Base-by-base conservation (phyloP, 495 filamentous ascomycete genomes). In the Hypoxylon rickii region DNA sequence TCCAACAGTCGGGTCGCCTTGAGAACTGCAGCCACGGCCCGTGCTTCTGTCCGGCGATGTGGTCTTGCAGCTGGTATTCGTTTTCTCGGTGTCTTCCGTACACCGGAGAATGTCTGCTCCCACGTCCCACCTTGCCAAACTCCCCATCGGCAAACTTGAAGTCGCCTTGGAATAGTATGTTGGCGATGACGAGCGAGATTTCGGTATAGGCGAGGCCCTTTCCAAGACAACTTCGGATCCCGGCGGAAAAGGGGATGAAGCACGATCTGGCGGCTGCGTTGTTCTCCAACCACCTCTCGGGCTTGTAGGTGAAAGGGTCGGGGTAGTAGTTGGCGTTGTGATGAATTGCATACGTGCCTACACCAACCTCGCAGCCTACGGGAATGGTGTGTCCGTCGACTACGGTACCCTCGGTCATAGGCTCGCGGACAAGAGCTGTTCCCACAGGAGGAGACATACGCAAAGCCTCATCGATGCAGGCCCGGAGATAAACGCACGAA, bases 101-200 rank as follows among this genome's bases (percentile, higher is more conserved):
- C n/a, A n/a, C n/a, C n/a, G n/a, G n/a, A n/a, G n/a, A n/a, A n/a
- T n/a, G n/a, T n/a, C n/a, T n/a, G n/a, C n/a, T n/a, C n/a, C n/a
- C n/a, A n/a, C n/a, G n/a, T n/a, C 46, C 46, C 2, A 19, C 10
- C 12, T 22, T 17, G 3, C 46, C 46, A 0, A 26, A 1, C 10
- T 29, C 34, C 15, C 24, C 24, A 7, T 37, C 38, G 1, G 44
- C 38, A 5, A 73, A 40, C 56, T 78, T 68, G 51, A 75, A 55
- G 39, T 79, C 75, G 41, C 73, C 77, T 7, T 49, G 63, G 60
- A 64, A 79, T 0, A 76, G 16, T 17, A 76, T 32, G 40, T 72
- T 75, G 0, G 74, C 55, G 1, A 81, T 41, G 8, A 78, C 61
- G 0, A 71, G 34, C 3, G 55, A 51, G 43, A 75, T 69, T 52